These are phyloP conservation scores for Pseudogymnoascus sp. DNA, from an alignment of 2,329 filamentous ascomycete genomes.

Conservation along the genomic window DNA sequence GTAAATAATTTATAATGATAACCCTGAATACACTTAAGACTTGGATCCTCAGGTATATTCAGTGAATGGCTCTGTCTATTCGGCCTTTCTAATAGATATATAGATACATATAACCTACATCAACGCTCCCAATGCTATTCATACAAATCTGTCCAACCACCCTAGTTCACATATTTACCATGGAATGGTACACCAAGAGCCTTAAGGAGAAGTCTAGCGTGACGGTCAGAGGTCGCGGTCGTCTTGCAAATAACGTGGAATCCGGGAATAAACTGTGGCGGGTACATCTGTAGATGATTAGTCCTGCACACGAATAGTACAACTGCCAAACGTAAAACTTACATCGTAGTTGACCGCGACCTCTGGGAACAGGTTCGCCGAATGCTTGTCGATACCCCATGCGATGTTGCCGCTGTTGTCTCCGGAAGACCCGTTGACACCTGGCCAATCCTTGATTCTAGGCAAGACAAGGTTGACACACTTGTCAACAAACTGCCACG, in stretches of 20 bases:
- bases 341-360: conserved; percentile 93
- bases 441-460: conserved; percentile 92
- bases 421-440: conserved; percentile 64
- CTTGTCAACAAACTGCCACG: conserved; percentile 87
- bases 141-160: not conserved
- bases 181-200: conserved; percentile 24
- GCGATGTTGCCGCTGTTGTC: conserved; percentile 82
- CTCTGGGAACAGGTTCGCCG: conserved; percentile 82
- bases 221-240: conserved; percentile 23
- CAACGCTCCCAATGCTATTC: conserved; percentile 7
- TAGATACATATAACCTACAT: conserved; percentile 11
- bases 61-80: conserved; percentile 4
- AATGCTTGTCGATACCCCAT: conserved; percentile 68
- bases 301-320: not conserved
- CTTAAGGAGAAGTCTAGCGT: conserved; percentile 23
- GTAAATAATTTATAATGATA: not conserved
- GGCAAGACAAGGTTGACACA: conserved; percentile 84
- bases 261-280: conserved; percentile 36
- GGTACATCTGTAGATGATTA: conserved; percentile 43
- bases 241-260: conserved; percentile 29
- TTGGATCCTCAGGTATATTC: not conserved
- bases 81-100: not conserved
- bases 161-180: conserved; percentile 23
- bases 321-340: conserved; percentile 33
- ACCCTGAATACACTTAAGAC: not conserved